phyloP scores from a whole-genome alignment of 2,329 filamentous ascomycete species.

The Colletotrichum sp. region DNA sequence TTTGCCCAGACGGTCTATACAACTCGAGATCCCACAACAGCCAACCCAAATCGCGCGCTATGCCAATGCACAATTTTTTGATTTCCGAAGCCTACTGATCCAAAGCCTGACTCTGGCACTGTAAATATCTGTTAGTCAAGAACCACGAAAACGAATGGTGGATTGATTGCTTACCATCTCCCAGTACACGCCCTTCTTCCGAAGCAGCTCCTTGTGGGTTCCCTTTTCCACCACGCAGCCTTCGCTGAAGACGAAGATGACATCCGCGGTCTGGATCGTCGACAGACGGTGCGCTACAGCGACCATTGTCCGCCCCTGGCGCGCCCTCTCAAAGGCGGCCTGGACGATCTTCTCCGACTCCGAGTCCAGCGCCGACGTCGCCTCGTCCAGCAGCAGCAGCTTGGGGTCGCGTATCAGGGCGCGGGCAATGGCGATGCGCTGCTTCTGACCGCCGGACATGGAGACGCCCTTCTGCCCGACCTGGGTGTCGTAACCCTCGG shows the following conservation, averaged over 20 bases:
- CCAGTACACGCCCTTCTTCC: conserved; percentile 20
- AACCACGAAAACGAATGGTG: background rate
- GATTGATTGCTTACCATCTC: conserved; percentile 15
- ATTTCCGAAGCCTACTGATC: conserved; percentile 6
- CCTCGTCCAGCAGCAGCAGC: conserved; percentile 62
- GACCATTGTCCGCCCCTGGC: conserved; percentile 37
- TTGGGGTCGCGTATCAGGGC: conserved; percentile 56
- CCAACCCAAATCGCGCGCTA: background rate
- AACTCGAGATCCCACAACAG: background rate
- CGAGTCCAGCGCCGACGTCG: conserved; percentile 60
- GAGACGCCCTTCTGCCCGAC: conserved; percentile 63
- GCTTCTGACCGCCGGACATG: conserved; percentile 61
- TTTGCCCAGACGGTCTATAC: background rate
- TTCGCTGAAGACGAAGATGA: conserved; percentile 48
- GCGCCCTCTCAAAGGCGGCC: conserved; percentile 31
- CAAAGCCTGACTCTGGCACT: conserved; percentile 24
- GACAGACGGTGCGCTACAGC: conserved; percentile 47
- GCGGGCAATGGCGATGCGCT: conserved; percentile 60
- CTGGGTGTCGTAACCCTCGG: conserved; percentile 52
- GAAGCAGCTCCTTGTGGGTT: conserved; percentile 32
- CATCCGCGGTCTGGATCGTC: conserved; percentile 48
- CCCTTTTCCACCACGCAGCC: conserved; percentile 47
- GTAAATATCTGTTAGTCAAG: background rate
- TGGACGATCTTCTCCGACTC: conserved; percentile 61
- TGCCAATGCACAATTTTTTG: background rate